phyloP scores from a whole-genome alignment of 768 basidiomycete genomes.

The Kwoniella sp. region DNA sequence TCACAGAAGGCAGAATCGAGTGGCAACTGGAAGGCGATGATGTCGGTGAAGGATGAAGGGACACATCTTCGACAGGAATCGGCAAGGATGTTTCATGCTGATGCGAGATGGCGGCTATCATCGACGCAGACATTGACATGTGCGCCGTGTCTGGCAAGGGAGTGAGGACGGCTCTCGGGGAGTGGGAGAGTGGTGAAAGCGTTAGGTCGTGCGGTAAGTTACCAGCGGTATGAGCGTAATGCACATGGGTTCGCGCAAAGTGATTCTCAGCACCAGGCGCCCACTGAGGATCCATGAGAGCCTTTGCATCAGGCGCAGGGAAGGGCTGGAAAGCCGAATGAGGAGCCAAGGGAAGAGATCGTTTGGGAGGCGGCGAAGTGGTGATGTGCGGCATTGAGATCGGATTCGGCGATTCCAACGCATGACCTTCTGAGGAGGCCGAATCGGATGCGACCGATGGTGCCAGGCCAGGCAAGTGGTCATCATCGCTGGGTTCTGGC shows the following conservation, averaged over 20 bases:
- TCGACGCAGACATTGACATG: constrained; percentile 1
- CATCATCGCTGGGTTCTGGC: constrained; percentile 14
- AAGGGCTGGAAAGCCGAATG: constrained; percentile 15
- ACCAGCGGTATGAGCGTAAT: not conserved
- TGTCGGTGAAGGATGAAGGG: constrained; percentile 6
- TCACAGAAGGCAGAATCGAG: constrained; percentile 47
- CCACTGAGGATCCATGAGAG: constrained; percentile 20
- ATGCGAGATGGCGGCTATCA: constrained; percentile 2
- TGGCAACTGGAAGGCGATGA: constrained; percentile 20
- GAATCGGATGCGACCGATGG: constrained; percentile 42
- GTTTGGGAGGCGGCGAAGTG: not conserved
- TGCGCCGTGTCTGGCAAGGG: not conserved
- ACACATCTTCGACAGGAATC: constrained; percentile 9
- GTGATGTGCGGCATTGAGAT: constrained; percentile 1
- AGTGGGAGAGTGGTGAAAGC: not conserved
- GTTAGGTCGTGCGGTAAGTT: not conserved
- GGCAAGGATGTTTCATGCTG: not conserved
- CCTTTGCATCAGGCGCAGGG: not conserved
- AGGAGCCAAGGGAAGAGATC: constrained; percentile 4
- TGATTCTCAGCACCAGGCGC: constrained; percentile 12
- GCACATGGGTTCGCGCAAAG: constrained; percentile 13
- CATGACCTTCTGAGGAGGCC: constrained; percentile 42
- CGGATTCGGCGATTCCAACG: constrained; percentile 31
- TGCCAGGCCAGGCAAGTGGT: constrained; percentile 35
- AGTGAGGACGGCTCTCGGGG: not conserved